These are phyloP conservation scores for Megacollybia marginata DNA, from an alignment of 768 basidiomycete species.

Conservation along the genomic window DNA sequence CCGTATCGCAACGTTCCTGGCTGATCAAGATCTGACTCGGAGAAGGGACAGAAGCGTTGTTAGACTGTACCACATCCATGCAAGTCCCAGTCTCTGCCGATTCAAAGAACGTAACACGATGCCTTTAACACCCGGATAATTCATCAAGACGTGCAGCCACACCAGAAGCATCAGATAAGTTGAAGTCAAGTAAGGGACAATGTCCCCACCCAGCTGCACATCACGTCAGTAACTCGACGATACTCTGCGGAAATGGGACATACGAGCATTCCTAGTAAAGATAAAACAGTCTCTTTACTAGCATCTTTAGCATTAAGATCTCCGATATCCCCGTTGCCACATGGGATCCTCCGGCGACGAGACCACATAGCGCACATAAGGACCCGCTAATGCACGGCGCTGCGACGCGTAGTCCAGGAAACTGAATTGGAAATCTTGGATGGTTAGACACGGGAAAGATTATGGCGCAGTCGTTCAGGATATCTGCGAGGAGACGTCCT, in stretches of 20 bases:
- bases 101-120: constrained; percentile 53
- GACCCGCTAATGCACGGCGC: constrained; percentile 54
- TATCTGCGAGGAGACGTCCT: constrained; percentile 64
- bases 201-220: constrained; percentile 50
- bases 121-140: constrained; percentile 54
- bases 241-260: too few relatives aligned
- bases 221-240: too few relatives aligned
- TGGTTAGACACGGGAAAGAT: constrained; percentile 49
- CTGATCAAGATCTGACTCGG: constrained; percentile 28
- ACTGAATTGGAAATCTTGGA: constrained; percentile 20
- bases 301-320: constrained; percentile 69
- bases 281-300: constrained; percentile 65
- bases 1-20: constrained; percentile 32
- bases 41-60: constrained; percentile 11
- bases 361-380: constrained; percentile 49
- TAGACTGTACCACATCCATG: constrained; percentile 39
- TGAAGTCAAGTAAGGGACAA: constrained; percentile 49
- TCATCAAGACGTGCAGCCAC: constrained; percentile 45
- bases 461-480: constrained; percentile 55
- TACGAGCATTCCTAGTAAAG: constrained; percentile 64
- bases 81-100: constrained; percentile 46
- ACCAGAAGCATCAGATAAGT: constrained; percentile 52
- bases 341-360: constrained; percentile 67
- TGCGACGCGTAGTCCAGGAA: constrained; percentile 29
- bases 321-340: constrained; percentile 53